These are phyloP conservation scores for Plasmodium cynomolgi DNA, from an alignment of 169 alveolate genomes.

Conservation along the genomic window DNA sequence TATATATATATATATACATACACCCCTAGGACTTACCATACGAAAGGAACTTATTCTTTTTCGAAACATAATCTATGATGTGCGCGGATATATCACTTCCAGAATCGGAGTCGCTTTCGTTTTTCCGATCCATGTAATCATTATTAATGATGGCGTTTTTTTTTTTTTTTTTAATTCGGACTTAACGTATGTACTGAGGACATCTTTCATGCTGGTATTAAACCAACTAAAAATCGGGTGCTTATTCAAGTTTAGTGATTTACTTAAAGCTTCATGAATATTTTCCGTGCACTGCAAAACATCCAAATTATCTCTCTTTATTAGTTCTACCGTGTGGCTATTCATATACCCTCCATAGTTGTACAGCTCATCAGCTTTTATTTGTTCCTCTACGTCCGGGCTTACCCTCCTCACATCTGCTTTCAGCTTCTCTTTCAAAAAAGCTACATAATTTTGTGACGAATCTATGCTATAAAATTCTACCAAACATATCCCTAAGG, in stretches of 20 bases:
- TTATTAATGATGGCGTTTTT: not conserved
- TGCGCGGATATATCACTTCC: conserved; percentile 66
- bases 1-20: too few relatives aligned
- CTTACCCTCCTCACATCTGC: conserved; percentile 40
- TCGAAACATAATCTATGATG: conserved; percentile 36
- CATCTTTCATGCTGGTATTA: conserved; percentile 63
- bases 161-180: conserved; percentile 57
- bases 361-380: conserved; percentile 59
- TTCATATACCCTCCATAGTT: conserved; percentile 72
- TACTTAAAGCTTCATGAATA: conserved; percentile 40
- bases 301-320: conserved; percentile 38
- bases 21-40: not conserved
- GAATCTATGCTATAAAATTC: conserved; percentile 59
- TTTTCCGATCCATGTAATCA: conserved; percentile 24
- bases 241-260: conserved; percentile 41
- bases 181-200: conserved; percentile 56
- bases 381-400: conserved; percentile 35
- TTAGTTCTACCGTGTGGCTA: conserved; percentile 23
- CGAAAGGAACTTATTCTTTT: conserved; percentile 23
- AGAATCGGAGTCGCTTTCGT: conserved; percentile 55
- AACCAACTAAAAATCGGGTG: conserved; percentile 64
- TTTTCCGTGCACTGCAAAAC: conserved; percentile 16
- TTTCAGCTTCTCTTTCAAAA: conserved; percentile 57
- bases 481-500: conserved; percentile 59
- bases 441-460: conserved; percentile 43